These are phyloP conservation scores for Claviceps arundinis DNA, from an alignment of 2,329 filamentous ascomycete genomes.

Conservation along the genomic window DNA sequence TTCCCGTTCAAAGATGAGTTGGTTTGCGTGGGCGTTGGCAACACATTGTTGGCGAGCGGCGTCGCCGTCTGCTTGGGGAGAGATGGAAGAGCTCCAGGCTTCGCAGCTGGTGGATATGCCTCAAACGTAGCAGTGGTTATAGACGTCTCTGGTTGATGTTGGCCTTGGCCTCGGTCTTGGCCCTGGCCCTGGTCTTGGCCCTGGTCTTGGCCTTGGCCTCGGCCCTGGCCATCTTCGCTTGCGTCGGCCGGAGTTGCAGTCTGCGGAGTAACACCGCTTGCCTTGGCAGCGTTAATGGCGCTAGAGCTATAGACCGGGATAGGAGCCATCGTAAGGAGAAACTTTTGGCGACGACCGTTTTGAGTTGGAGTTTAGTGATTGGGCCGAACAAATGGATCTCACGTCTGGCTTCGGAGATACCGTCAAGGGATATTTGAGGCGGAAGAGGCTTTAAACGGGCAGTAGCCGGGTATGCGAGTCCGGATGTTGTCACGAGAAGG, in stretches of 20 bases:
- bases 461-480: neutral
- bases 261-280: constrained; percentile 33
- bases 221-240: neutral
- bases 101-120: constrained; percentile 25
- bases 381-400: neutral
- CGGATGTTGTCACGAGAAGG: neutral
- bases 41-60: constrained; percentile 20
- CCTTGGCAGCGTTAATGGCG: constrained; percentile 44
- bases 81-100: constrained; percentile 32
- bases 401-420: neutral
- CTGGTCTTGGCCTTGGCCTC: no score
- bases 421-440: neutral
- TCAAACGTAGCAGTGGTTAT: constrained; percentile 7
- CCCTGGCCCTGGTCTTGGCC: no score
- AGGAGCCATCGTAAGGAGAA: constrained; percentile 37
- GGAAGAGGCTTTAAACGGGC: neutral
- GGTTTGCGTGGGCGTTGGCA: constrained; percentile 30
- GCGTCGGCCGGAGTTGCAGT: constrained; percentile 16
- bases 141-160: constrained; percentile 2
- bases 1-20: constrained; percentile 14
- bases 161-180: neutral
- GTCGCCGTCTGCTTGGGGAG: constrained; percentile 30
- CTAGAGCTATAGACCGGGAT: constrained; percentile 46
- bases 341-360: neutral
- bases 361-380: neutral